A percentile compares a stretch with the other conserved stretches of the same genome.
These are phyloP conservation scores for Wallacemonas sp. DNA, from an alignment of 208 protist genomes.

Conservation along the genomic window DNA sequence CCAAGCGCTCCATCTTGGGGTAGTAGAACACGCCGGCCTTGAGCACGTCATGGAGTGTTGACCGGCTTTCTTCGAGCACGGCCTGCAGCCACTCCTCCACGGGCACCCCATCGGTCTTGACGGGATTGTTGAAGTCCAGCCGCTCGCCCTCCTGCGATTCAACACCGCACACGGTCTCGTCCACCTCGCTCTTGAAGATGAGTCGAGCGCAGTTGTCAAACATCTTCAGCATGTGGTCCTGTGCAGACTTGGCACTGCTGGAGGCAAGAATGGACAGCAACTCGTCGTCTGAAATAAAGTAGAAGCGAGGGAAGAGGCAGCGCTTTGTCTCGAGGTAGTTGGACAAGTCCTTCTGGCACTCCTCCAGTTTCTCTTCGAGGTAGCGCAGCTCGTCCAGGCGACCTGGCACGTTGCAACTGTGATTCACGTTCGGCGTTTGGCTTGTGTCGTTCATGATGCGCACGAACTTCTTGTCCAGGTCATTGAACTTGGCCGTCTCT, in stretches of 20 bases:
- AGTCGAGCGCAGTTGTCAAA: conserved; percentile 97
- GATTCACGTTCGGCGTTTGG: conserved; percentile 91
- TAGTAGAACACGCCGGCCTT: conserved; percentile 98
- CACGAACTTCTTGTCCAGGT: conserved; percentile 96
- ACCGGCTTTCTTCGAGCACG: conserved; percentile 95
- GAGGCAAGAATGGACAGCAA: conserved; percentile 97
- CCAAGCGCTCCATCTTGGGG: conserved; percentile 89
- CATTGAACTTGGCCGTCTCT: conserved; percentile 97
- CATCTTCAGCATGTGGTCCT: conserved; percentile 99
- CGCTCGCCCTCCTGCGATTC: conserved; percentile 96
- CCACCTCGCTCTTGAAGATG: conserved; percentile 92
- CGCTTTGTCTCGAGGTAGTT: conserved; percentile 99
- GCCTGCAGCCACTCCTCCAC: conserved; percentile 98
- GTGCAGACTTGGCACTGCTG: conserved; percentile 92
- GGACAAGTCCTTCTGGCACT: conserved; percentile 98
- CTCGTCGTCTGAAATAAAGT: conserved; percentile 99
- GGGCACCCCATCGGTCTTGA: conserved; percentile 87
- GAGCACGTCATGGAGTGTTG: conserved; percentile 93
- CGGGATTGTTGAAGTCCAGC: conserved; percentile 89
- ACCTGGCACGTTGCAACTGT: conserved; percentile 90
- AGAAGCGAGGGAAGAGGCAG: conserved; percentile 98
- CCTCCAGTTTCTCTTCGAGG: conserved; percentile 94
- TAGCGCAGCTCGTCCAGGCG: conserved; percentile 93
- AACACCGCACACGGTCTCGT: conserved; percentile 95
- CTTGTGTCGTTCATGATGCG: conserved; percentile 97